Evolutionary conservation across 345 rosid genomes (phyloP).

Genomic region (Eucalyptus polyanthemos): DNA sequence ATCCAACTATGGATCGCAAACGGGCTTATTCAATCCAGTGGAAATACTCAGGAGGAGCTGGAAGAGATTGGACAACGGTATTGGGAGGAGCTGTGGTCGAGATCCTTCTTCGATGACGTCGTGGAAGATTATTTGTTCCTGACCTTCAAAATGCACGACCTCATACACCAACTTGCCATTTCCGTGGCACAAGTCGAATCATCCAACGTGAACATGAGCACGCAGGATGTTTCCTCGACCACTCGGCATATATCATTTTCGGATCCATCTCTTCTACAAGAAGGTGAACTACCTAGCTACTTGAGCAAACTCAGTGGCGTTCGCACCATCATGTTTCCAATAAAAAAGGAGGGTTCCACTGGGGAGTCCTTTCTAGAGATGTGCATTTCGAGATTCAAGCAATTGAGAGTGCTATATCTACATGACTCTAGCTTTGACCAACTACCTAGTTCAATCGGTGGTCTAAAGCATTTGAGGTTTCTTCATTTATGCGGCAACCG

Average conservation of each 20-base stretch:
- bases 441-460: background rate
- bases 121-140: background rate
- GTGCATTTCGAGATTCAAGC: background rate
- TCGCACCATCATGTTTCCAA: background rate
- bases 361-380: background rate
- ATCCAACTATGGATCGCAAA: conserved; percentile 3
- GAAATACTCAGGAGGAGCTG: background rate
- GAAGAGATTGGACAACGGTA: conserved; percentile 3
- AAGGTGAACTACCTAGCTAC: background rate
- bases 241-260: background rate
- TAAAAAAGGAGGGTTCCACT: background rate
- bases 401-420: background rate
- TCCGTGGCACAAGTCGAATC: background rate
- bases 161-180: conserved; percentile 14
- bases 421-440: background rate
- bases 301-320: background rate
- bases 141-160: conserved; percentile 13
- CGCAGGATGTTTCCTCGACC: background rate
- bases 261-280: background rate
- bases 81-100: conserved; percentile 9
- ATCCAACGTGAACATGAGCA: background rate
- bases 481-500: background rate
- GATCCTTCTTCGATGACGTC: conserved; percentile 16
- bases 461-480: conserved; percentile 12
- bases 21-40: background rate